Conservation (phyloP, 805 yeast species). For the Yamadazyma tumulicola region DNA sequence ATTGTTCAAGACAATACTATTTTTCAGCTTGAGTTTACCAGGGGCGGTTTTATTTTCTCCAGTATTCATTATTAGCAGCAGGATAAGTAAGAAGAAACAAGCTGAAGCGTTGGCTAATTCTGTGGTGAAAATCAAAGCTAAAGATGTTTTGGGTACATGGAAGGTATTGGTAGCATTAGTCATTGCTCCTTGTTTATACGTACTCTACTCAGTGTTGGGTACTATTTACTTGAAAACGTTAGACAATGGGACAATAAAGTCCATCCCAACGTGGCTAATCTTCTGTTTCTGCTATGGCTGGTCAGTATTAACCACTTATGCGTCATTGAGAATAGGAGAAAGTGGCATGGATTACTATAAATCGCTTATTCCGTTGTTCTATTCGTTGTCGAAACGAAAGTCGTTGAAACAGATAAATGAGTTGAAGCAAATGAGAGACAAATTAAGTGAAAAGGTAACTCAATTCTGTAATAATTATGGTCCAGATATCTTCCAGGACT, state of each 20-base stretch:
- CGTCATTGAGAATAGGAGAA: conserved; percentile 40
- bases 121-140: conserved; percentile 38
- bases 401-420: conserved; percentile 29
- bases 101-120: conserved; percentile 36
- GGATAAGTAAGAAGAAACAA: conserved; percentile 34
- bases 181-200: conserved; percentile 37
- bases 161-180: conserved; percentile 40
- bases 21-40: conserved; percentile 33
- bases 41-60: conserved; percentile 39
- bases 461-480: conserved; percentile 37
- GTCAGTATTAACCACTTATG: conserved; percentile 39
- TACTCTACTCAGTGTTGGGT: conserved; percentile 36
- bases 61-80: conserved; percentile 31
- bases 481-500: conserved; percentile 37
- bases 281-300: conserved; percentile 31
- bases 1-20: conserved; percentile 24
- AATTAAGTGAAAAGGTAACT: conserved; percentile 26
- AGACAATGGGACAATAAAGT: background rate
- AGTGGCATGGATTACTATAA: conserved; percentile 41
- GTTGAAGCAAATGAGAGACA: conserved; percentile 25
- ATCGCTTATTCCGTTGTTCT: conserved; percentile 34
- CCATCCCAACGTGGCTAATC: conserved; percentile 13
- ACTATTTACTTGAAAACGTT: conserved; percentile 10
- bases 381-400: conserved; percentile 27
- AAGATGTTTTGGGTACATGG: conserved; percentile 43